Evolutionary conservation across 306 rosid species (phyloP), one percentile per base, ranked within the genome.

Genomic region (Spatholobus suberectus): DNA sequence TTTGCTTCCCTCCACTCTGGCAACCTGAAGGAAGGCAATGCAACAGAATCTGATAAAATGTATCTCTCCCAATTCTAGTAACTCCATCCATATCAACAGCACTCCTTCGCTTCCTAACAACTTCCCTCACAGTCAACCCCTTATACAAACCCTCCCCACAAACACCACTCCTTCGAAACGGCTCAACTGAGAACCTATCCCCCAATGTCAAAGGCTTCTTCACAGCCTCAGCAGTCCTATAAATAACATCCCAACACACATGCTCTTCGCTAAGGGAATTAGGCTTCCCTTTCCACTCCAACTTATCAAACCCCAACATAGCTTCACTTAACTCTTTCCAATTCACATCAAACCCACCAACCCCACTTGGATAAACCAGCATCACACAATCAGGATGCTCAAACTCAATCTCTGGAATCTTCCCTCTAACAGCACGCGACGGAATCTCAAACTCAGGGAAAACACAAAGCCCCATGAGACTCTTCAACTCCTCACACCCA

Each of bases 61-160:
- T 82, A 5, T 91, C 91, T 72, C 94, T 89, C 51, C 81, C 82
- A 77, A 96, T 93, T 43, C 14, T 44, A 6, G 94, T 93, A 49
- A 91, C 89, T 32, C 92, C 94, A 54, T 96, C 99, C 99, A 96
- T 92, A 86, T 92, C 98, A 14, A 96, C 98, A 0, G 98, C 99
- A 41, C 99, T 93, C 81, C 99, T 90, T 10, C 98, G 93, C 85
- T 90, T 96, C 90, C 98, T 81, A 20, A 90, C 93, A 59, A 96
- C 89, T 82, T 96, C 89, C 82, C 98, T 93, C n/a, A 78, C 76
- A 1, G 88, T 92, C 13, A 87, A 89, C 2, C 84, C 91, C 84
- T 90, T 91, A 62, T 92, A 96, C 0, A 77, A 74, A 24, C 47
- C 46, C 58, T 86, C 92, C 69, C 90, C 82, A 73, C 83, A 81